Evolutionary conservation across 805 yeast species (phyloP), one percentile per base, ranked within the genome.

Genomic region (Citeromyces nyonsensis): DNA sequence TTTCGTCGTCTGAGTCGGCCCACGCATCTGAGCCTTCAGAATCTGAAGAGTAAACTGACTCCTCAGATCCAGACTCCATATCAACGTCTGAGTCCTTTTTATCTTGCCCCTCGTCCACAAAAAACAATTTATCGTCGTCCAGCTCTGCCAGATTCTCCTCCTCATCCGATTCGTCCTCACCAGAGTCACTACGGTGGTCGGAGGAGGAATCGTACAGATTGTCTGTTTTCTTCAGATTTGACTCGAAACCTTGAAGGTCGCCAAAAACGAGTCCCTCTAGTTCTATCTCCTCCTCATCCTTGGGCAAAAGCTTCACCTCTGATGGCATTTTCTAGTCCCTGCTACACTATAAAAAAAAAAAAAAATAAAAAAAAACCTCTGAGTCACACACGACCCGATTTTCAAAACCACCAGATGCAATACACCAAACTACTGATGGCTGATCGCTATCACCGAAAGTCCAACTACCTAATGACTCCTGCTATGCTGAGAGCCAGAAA

Each of bases 1-100:
- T 62, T 39, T 86, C 97, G 51, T 91, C 98, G 45, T 86, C 97
- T 36, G 93, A 77, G 55, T 91, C 98, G 10, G 52, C 52, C 98
- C 98, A 91, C 2, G 76, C 84, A 34, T 61, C 62, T 8, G 42
- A 43, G 3, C 46, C 52, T 53, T 51, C 57, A 6, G 44, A 52
- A 13, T 45, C 56, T 5, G 44, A 51, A 9, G 52, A 57, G 14
- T 44, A 46, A 6, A 39, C 51, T 6, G 43, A 53, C 10, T 45
- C 47, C 5, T 36, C 28, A 11, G 27, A 33, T 3, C 32, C 38
- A 26, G 25, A 20, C 9, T 28, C 37, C 20, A 25, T 25, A 6
- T 32, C 38, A 26, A 25, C 34, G 18, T 35, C 39, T 6, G 29
- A 35, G 3, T 36, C 43, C 4, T 31, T 39, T 6, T 34, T 35